Evolutionary conservation across 768 basidiomycete species (phyloP).

Genomic region (Scleroderma citrinum): DNA sequence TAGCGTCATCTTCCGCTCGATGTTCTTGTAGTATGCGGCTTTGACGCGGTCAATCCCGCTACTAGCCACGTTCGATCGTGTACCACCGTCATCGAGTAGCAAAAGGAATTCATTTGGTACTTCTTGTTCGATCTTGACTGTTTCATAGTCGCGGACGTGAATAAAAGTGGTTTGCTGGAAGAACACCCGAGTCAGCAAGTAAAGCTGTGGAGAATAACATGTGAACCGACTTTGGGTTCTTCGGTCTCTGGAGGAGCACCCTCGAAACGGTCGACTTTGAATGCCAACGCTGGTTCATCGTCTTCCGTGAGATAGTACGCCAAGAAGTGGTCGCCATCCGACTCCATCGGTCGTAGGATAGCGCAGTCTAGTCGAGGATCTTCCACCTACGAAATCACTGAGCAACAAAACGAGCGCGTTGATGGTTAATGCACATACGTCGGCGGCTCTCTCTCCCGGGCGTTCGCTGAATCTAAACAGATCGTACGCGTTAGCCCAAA

Average conservation of each 20-base stretch:
- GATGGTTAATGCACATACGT: slow-evolving; percentile 39
- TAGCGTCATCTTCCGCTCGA: slow-evolving; percentile 81
- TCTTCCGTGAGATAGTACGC: slow-evolving; percentile 78
- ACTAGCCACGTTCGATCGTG: slow-evolving; percentile 30
- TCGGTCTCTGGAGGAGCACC: slow-evolving; percentile 41
- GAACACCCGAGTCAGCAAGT: neutral
- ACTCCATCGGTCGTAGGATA: slow-evolving; percentile 81
- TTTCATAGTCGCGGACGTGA: slow-evolving; percentile 81
- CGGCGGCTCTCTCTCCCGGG: slow-evolving; percentile 69
- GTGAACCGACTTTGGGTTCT: slow-evolving; percentile 47
- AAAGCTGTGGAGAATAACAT: neutral
- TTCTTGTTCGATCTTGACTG: slow-evolving; percentile 81
- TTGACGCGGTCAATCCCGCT: slow-evolving; percentile 38
- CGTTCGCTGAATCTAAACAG: slow-evolving; percentile 81
- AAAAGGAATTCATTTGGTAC: slow-evolving; percentile 81
- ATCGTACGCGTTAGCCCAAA: slow-evolving; percentile 89
- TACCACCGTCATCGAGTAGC: slow-evolving; percentile 60
- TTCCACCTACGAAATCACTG: slow-evolving; percentile 41
- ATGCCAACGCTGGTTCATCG: slow-evolving; percentile 60
- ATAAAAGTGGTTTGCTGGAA: slow-evolving; percentile 63
- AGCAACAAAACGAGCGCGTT: neutral
- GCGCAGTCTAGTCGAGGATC: slow-evolving; percentile 83
- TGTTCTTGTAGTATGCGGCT: slow-evolving; percentile 86
- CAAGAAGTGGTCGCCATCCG: slow-evolving; percentile 83
- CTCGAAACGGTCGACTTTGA: slow-evolving; percentile 52